A percentile compares a stretch with the other conserved stretches of the same genome.
phyloP scores from a whole-genome alignment of 73 alveolate genomes.

The Paramecium bursaria region DNA sequence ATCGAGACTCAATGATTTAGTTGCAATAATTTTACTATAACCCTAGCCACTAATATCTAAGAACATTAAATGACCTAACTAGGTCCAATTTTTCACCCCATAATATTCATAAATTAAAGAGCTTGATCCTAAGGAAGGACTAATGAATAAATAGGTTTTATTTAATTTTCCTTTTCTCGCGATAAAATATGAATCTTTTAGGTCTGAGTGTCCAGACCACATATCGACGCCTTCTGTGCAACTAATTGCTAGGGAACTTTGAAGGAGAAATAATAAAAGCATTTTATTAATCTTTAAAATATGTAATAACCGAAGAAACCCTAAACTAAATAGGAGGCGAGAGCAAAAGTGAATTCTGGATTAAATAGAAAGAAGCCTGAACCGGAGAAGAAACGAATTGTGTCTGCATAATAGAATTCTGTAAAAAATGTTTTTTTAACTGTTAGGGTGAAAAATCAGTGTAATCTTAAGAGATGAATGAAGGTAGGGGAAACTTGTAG shows the following conservation, averaged over 20 bases:
- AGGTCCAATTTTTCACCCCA: not conserved
- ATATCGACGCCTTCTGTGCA: not conserved
- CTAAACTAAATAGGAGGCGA: not conserved
- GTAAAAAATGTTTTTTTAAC: not conserved
- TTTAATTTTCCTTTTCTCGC: not conserved
- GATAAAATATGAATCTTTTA: not conserved
- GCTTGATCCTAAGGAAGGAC: not conserved
- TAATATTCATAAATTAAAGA: not conserved
- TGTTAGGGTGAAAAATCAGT: constrained; percentile 57
- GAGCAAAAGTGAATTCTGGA: not conserved
- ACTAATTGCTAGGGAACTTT: not conserved
- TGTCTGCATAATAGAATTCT: constrained; percentile 41
- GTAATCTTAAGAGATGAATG: not conserved
- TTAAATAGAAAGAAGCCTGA: not conserved
- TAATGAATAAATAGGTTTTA: too few species aligned
- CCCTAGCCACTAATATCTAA: not conserved
- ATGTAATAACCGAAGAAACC: not conserved
- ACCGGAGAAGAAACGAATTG: constrained; percentile 16
- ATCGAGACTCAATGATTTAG: not conserved
- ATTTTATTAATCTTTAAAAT: not conserved
- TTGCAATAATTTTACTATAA: too few species aligned
- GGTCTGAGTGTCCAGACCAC: not conserved
- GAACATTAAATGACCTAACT: not conserved
- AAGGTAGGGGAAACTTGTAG: not conserved
- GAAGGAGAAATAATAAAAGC: too few species aligned